A percentile compares a stretch with the other conserved stretches of the same genome.
Conservation (phyloP, 176 grass and related monocot genomes). For the Phoenix roebelenii region DNA sequence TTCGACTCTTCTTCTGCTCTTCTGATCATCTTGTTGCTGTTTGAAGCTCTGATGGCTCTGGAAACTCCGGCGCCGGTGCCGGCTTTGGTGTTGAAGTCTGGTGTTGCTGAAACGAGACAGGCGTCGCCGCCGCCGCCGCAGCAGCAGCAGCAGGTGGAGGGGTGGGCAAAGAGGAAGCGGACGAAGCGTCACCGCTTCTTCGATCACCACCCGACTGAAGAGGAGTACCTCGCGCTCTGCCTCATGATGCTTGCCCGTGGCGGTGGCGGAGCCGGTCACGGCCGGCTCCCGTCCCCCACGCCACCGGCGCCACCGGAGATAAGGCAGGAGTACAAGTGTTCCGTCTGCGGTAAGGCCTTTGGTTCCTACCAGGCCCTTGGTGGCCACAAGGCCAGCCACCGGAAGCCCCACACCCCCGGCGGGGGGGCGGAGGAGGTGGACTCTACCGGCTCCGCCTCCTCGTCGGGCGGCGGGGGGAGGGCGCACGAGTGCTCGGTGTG, state of each 20-base stretch:
- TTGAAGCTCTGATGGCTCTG: too few relatives aligned
- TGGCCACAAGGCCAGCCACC: slow-evolving; percentile 23
- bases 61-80: too few relatives aligned
- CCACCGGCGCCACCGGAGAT: neutral
- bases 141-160: neutral
- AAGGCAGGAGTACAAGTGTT: neutral
- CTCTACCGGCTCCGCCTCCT: neutral
- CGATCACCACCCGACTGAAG: neutral
- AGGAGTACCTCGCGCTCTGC: slow-evolving; percentile 10
- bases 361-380: slow-evolving; percentile 19
- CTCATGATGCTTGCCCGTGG: slow-evolving; percentile 9
- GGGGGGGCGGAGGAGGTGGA: neutral
- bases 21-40: too few relatives aligned
- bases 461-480: neutral
- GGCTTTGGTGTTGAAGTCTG: too few relatives aligned
- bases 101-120: too few relatives aligned
- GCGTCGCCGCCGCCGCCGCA: neutral
- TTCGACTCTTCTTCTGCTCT: too few relatives aligned
- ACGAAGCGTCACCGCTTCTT: slow-evolving; percentile 5
- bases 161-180: slow-evolving; percentile 4
- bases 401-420: neutral
- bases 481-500: slow-evolving; percentile 11
- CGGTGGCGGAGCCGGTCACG: neutral
- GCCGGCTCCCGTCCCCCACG: neutral
- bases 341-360: slow-evolving; percentile 13